Conservation (phyloP, 352 stramenopile species). For the Pythium brachiatum region DNA sequence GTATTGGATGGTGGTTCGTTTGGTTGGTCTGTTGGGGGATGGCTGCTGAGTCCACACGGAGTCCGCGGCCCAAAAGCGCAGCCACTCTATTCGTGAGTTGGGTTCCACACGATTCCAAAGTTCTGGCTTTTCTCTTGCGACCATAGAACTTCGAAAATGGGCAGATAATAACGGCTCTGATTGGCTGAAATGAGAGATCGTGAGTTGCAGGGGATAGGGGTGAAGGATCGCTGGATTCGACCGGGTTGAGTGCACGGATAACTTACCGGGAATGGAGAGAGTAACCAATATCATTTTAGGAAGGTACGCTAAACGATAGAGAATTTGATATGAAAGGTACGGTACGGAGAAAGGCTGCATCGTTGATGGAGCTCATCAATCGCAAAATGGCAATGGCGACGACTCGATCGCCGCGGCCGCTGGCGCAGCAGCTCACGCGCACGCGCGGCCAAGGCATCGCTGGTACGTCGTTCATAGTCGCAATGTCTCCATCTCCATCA, state of each 20-base stretch:
- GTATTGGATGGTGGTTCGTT: too few relatives aligned
- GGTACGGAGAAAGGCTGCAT: background rate
- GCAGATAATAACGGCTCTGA: background rate
- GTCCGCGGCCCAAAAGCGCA: background rate
- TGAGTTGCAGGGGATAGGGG: background rate
- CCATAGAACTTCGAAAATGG: background rate
- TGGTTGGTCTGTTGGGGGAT: too few relatives aligned
- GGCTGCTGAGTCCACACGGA: too few relatives aligned
- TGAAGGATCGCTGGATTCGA: background rate
- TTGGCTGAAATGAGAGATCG: background rate
- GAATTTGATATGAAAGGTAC: background rate
- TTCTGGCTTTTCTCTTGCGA: background rate
- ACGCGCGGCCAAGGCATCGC: slow-evolving; percentile 31
- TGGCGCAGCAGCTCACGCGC: slow-evolving; percentile 31
- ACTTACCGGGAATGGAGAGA: too few relatives aligned
- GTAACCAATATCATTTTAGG: background rate
- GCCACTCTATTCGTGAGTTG: background rate
- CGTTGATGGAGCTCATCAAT: background rate
- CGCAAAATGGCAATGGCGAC: slow-evolving; percentile 14
- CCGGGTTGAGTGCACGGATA: background rate
- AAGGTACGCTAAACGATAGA: background rate
- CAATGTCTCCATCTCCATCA: background rate
- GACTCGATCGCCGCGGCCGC: slow-evolving; percentile 4
- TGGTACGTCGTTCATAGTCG: slow-evolving; percentile 8
- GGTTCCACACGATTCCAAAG: background rate